Conservation (phyloP, 83 land plant genomes). For the Diphasiastrum complanatum region DNA sequence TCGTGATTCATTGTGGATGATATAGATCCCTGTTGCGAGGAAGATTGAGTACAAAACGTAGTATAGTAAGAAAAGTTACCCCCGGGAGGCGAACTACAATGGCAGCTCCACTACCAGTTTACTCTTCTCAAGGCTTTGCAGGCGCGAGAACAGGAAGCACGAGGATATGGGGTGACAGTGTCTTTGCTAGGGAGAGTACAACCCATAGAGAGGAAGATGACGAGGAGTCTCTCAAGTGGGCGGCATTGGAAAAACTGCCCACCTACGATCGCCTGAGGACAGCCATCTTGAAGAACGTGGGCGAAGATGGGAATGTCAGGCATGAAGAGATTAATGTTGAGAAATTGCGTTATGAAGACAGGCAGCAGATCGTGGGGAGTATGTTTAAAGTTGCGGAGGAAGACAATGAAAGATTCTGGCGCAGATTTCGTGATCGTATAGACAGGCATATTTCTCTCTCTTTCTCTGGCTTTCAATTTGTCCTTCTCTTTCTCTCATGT, state of each 20-base stretch:
- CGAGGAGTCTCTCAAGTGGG: slow-evolving; percentile 65
- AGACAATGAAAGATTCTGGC: slow-evolving; percentile 48
- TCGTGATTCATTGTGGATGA: too few relatives aligned
- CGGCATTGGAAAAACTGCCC: slow-evolving; percentile 66
- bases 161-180: background rate
- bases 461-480: background rate
- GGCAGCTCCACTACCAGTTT: too few relatives aligned
- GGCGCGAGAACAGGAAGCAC: too few relatives aligned
- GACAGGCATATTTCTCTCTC: slow-evolving; percentile 7
- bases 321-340: slow-evolving; percentile 38
- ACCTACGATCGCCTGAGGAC: slow-evolving; percentile 45
- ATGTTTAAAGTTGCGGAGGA: slow-evolving; percentile 46
- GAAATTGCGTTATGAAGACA: slow-evolving; percentile 38
- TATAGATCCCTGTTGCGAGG: too few relatives aligned
- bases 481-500: background rate
- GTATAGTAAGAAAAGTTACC: too few relatives aligned
- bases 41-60: too few relatives aligned
- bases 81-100: too few relatives aligned
- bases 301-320: slow-evolving; percentile 22
- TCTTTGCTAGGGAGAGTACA: background rate
- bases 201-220: slow-evolving; percentile 27
- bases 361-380: slow-evolving; percentile 47
- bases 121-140: too few relatives aligned
- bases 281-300: slow-evolving; percentile 31
- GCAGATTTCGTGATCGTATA: slow-evolving; percentile 34